phyloP scores from a whole-genome alignment of 2,329 filamentous ascomycete genomes.

The Fusarium sp. region DNA sequence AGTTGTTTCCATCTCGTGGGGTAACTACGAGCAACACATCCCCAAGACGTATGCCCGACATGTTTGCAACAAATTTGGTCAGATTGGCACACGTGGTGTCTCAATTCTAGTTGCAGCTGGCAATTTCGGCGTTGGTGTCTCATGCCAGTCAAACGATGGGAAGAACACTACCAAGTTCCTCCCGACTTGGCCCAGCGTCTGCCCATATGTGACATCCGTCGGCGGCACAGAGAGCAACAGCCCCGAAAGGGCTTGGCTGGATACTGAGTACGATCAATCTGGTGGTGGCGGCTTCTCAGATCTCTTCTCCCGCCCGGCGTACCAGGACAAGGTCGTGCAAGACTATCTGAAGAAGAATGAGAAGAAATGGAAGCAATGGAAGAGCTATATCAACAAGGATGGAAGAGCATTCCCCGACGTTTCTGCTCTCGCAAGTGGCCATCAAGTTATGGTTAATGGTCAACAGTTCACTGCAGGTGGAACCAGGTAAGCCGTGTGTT shows the following conservation, averaged over 20 bases:
- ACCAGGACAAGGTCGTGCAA: slow-evolving; percentile 57
- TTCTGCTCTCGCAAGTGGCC: slow-evolving; percentile 59
- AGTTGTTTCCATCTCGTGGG: slow-evolving; percentile 75
- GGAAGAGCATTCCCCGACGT: slow-evolving; percentile 72
- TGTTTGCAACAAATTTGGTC: slow-evolving; percentile 66
- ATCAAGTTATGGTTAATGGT: slow-evolving; percentile 48
- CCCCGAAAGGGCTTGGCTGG: slow-evolving; percentile 66
- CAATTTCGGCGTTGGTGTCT: slow-evolving; percentile 56
- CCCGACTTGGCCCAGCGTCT: slow-evolving; percentile 50
- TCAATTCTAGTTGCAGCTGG: slow-evolving; percentile 73
- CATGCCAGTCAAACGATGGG: slow-evolving; percentile 51
- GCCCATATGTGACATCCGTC: slow-evolving; percentile 71
- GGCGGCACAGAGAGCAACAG: slow-evolving; percentile 63
- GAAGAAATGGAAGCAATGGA: slow-evolving; percentile 62
- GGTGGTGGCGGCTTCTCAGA: slow-evolving; percentile 63
- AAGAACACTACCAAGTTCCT: slow-evolving; percentile 47
- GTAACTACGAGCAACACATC: slow-evolving; percentile 72
- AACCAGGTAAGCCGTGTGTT: slow-evolving; percentile 43
- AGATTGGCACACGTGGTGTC: slow-evolving; percentile 72
- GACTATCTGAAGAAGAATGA: slow-evolving; percentile 56
- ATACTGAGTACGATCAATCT: slow-evolving; percentile 55
- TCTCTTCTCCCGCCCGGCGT: slow-evolving; percentile 55
- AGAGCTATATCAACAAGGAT: slow-evolving; percentile 52
- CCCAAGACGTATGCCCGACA: slow-evolving; percentile 64
- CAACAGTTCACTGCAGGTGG: slow-evolving; percentile 42